Percentiles rank a stretch among this genome's conserved stretches.
Conservation (phyloP, 192 early-diverging fungal genomes). For the Spizellomyces sp. region DNA sequence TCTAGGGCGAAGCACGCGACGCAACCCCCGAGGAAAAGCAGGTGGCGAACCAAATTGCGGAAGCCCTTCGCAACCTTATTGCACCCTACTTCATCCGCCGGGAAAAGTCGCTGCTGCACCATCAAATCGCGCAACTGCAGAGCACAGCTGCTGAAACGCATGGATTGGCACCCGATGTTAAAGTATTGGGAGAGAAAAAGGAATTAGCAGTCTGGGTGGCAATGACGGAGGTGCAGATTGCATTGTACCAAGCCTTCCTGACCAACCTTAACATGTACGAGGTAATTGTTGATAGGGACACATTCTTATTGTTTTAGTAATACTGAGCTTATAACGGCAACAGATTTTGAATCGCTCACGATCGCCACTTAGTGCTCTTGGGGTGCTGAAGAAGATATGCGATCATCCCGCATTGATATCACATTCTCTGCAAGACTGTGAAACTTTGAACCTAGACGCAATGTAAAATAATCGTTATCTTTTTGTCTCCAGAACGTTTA, state of each 20-base stretch:
- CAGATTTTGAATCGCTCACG: conserved; percentile 8
- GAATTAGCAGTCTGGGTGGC: conserved; percentile 29
- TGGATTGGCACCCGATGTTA: neutral
- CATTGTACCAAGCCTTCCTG: conserved; percentile 21
- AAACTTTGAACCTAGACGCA: conserved; percentile 6
- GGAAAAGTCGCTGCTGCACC: conserved; percentile 19
- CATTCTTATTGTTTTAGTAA: no score
- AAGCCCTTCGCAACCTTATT: conserved; percentile 22
- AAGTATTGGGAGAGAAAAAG: conserved; percentile 8
- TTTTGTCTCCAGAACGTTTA: neutral
- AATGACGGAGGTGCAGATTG: conserved; percentile 4
- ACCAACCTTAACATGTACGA: conserved; percentile 9
- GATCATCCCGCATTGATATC: conserved; percentile 26
- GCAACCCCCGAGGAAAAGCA: conserved; percentile 28
- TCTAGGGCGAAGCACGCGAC: conserved; percentile 28
- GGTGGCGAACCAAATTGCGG: conserved; percentile 19
- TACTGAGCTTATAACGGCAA: neutral
- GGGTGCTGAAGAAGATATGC: conserved; percentile 19
- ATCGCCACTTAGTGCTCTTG: conserved; percentile 23
- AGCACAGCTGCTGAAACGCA: no score
- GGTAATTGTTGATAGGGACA: neutral
- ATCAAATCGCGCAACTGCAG: neutral
- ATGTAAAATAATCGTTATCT: neutral
- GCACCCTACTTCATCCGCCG: conserved; percentile 20
- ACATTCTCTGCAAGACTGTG: conserved; percentile 13